Evolutionary conservation across 2,329 filamentous ascomycete species (phyloP).

Genomic region (Pyricularia pennisetigena): DNA sequence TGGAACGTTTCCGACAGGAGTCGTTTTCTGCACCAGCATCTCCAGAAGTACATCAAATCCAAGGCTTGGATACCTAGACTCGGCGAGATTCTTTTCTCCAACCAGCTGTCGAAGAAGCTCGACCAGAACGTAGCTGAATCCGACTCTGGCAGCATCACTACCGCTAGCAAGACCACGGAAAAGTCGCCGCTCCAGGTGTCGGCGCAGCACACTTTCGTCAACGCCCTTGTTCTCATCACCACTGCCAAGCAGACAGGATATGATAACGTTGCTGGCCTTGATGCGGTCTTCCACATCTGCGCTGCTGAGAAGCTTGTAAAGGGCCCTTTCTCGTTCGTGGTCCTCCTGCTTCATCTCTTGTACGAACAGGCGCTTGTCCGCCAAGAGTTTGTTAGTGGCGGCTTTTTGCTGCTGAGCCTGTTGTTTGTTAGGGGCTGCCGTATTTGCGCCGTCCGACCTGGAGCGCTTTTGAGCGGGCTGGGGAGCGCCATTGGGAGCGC

Average conservation of each 20-base stretch:
- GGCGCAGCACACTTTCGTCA: conserved; percentile 40
- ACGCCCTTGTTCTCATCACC: conserved; percentile 20
- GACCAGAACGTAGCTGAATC: conserved; percentile 81
- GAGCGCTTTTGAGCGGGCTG: conserved; percentile 25
- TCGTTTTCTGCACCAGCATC: conserved; percentile 45
- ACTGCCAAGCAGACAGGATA: conserved; percentile 43
- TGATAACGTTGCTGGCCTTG: conserved; percentile 46
- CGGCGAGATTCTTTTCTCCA: conserved; percentile 33
- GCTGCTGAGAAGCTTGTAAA: conserved; percentile 54
- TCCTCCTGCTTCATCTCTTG: conserved; percentile 42
- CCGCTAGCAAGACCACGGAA: conserved; percentile 85
- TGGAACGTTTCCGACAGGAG: conserved; percentile 40
- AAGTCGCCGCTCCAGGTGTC: conserved; percentile 57
- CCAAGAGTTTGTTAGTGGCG: conserved; percentile 14
- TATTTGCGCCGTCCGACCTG: conserved; percentile 17
- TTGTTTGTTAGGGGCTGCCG: conserved; percentile 10
- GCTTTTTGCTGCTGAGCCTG: conserved; percentile 12
- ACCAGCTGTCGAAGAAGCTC: conserved; percentile 69
- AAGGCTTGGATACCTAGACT: conserved; percentile 38
- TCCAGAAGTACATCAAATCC: conserved; percentile 45
- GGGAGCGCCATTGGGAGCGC: conserved; percentile 12
- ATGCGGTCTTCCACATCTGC: conserved; percentile 47
- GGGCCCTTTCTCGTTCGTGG: conserved; percentile 44
- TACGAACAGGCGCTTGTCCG: conserved; percentile 35
- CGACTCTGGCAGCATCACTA: conserved; percentile 77